These are phyloP conservation scores for Tremellales sp. DNA, from an alignment of 1,284 basidiomycete species.

Conservation along the genomic window DNA sequence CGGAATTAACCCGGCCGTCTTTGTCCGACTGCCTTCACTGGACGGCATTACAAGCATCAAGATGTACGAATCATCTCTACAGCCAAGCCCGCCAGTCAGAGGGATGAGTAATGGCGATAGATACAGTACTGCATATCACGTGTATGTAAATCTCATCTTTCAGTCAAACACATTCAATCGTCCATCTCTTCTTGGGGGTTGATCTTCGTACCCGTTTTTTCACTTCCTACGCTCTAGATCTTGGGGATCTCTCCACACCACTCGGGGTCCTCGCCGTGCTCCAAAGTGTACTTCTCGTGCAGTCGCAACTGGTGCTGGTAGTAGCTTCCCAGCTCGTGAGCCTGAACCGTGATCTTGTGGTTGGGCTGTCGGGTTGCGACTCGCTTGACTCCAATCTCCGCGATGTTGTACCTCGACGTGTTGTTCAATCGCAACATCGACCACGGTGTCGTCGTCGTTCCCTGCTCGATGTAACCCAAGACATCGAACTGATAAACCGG, in stretches of 20 bases:
- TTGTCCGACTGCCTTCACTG: too few species aligned
- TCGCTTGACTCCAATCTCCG: conserved; percentile 46
- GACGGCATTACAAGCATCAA: too few species aligned
- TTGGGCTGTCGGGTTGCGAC: conserved; percentile 36
- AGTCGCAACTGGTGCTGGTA: conserved; percentile 47
- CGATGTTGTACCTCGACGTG: conserved; percentile 50
- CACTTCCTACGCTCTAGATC: conserved; percentile 14
- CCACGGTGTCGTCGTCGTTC: conserved; percentile 53
- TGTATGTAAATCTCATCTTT: too few species aligned
- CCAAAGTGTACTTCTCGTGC: conserved; percentile 47
- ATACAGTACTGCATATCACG: too few species aligned
- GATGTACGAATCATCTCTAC: too few species aligned
- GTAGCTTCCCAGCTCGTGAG: conserved; percentile 41
- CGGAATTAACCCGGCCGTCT: too few species aligned
- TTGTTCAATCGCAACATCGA: conserved; percentile 52
- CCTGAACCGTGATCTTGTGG: conserved; percentile 39
- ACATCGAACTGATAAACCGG: conserved; percentile 40
- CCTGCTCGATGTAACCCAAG: conserved; percentile 51
- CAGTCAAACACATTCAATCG: too few species aligned
- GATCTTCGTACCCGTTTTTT: too few species aligned
- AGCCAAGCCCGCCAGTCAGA: too few species aligned
- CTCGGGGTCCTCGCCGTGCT: conserved; percentile 44
- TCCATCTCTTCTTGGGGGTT: too few species aligned
- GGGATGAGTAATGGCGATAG: too few species aligned
- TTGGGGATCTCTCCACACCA: conserved; percentile 42